Conservation (phyloP, 306 rosid species). For the Glycine latifolia region DNA sequence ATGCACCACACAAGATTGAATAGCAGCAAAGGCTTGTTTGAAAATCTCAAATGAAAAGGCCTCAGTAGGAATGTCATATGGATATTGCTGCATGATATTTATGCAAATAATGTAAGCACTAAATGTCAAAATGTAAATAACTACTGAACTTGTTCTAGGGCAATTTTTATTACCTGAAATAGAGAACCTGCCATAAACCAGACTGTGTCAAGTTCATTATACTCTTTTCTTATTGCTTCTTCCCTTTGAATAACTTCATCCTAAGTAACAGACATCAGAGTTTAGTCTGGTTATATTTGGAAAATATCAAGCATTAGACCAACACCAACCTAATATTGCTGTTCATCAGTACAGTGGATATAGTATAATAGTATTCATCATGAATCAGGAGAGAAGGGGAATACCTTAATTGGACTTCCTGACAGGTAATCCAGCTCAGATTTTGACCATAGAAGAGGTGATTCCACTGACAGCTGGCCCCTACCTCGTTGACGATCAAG, state of each 20-base stretch:
- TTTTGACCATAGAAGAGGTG: conserved; percentile 94
- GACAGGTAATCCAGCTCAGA: conserved; percentile 83
- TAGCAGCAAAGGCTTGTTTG: conserved; percentile 98
- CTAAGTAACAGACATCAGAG: conserved; percentile 58
- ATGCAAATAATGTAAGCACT: conserved; percentile 45
- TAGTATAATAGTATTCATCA: conserved; percentile 11
- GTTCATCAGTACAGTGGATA: not conserved
- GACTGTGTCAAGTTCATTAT: conserved; percentile 95
- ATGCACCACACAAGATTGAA: conserved; percentile 99
- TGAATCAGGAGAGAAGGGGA: conserved; percentile 21
- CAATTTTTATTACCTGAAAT: conserved; percentile 74
- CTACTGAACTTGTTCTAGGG: conserved; percentile 19
- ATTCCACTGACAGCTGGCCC: conserved; percentile 91
- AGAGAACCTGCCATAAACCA: conserved; percentile 99
- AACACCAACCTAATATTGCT: conserved; percentile 31
- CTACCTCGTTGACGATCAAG: conserved; percentile 98
- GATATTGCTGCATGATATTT: conserved; percentile 82
- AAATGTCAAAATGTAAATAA: conserved; percentile 17
- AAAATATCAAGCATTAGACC: conserved; percentile 40
- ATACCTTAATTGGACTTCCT: conserved; percentile 92
- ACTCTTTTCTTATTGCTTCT: conserved; percentile 92
- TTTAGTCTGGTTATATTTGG: conserved; percentile 37
- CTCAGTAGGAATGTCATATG: conserved; percentile 95
- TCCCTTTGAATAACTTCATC: conserved; percentile 82
- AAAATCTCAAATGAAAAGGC: conserved; percentile 96